phyloP scores from a whole-genome alignment of 2,329 filamentous ascomycete genomes.

The Cercospora sp. region DNA sequence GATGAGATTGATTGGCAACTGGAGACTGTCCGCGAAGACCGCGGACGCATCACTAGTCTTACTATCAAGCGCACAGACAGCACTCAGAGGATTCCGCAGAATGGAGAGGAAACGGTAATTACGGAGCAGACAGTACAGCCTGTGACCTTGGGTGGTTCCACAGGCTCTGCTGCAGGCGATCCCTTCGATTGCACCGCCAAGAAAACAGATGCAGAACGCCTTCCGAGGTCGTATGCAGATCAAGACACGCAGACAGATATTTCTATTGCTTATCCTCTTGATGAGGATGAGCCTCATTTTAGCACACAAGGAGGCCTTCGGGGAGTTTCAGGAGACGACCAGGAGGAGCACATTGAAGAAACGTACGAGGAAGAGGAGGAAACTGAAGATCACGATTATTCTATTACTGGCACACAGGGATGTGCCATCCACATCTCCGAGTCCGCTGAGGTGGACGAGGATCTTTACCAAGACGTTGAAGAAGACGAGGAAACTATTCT shows the following conservation, averaged over 20 bases:
- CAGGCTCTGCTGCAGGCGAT: constrained; percentile 1
- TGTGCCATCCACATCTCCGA: constrained; percentile 34
- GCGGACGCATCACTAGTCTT: constrained; percentile 31
- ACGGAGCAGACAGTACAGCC: constrained; percentile 11
- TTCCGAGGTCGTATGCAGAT: constrained; percentile 12
- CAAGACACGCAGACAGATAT: constrained; percentile 18
- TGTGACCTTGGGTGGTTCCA: constrained; percentile 21
- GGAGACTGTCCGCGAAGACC: constrained; percentile 31
- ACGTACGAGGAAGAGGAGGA: constrained; percentile 13
- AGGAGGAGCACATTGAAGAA: not conserved
- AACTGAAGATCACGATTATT: constrained; percentile 21
- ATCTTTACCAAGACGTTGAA: constrained; percentile 23
- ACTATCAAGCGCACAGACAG: constrained; percentile 31
- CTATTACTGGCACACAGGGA: constrained; percentile 12
- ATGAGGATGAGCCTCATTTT: not conserved
- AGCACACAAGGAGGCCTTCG: not conserved
- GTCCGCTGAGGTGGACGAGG: constrained; percentile 20
- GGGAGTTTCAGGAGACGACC: constrained; percentile 10
- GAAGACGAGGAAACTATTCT: constrained; percentile 19
- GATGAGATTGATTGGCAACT: constrained; percentile 31
- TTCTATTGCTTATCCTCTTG: constrained; percentile 1
- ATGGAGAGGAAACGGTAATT: constrained; percentile 4
- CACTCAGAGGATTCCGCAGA: constrained; percentile 11
- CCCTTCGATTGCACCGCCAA: not conserved
- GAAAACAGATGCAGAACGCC: not conserved